phyloP scores from a whole-genome alignment of 2,329 filamentous ascomycete genomes.

The Diplodia mutila region DNA sequence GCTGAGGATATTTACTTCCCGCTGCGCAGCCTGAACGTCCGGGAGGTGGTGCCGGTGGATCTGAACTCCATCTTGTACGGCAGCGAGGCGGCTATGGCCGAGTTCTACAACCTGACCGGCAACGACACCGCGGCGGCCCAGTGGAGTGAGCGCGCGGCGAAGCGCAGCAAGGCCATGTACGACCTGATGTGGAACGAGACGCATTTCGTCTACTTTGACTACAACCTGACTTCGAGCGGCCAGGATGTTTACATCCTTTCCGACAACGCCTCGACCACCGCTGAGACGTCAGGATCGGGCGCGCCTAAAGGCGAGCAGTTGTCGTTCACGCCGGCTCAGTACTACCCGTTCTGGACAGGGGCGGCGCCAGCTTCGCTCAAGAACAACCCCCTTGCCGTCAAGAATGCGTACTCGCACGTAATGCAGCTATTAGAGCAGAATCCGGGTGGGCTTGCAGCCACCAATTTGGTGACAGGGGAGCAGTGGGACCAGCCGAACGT shows the following conservation, averaged over 20 bases:
- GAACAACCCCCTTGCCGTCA: slow-evolving; percentile 62
- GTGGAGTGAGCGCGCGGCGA: slow-evolving; percentile 56
- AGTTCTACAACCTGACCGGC: slow-evolving; percentile 57
- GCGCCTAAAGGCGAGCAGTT: slow-evolving; percentile 62
- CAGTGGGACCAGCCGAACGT: slow-evolving; percentile 74
- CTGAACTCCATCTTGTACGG: slow-evolving; percentile 70
- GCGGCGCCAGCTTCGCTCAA: slow-evolving; percentile 62
- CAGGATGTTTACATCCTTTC: slow-evolving; percentile 60
- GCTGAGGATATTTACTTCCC: slow-evolving; percentile 66
- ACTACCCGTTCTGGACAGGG: slow-evolving; percentile 72
- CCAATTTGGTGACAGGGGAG: slow-evolving; percentile 64
- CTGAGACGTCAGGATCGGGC: slow-evolving; percentile 46
- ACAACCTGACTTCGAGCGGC: slow-evolving; percentile 63
- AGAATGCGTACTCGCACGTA: slow-evolving; percentile 59
- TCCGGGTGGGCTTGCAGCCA: slow-evolving; percentile 63
- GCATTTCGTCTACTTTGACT: slow-evolving; percentile 69
- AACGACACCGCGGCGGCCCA: slow-evolving; percentile 54
- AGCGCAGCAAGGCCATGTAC: slow-evolving; percentile 65
- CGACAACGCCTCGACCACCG: slow-evolving; percentile 52
- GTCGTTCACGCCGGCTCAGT: slow-evolving; percentile 62
- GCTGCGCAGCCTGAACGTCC: slow-evolving; percentile 64
- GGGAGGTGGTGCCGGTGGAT: slow-evolving; percentile 64
- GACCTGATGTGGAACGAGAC: slow-evolving; percentile 67
- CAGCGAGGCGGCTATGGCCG: slow-evolving; percentile 64
- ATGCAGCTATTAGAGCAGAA: slow-evolving; percentile 56